Percentiles rank a stretch among this genome's conserved stretches.
phyloP scores from a whole-genome alignment of 1,284 basidiomycete genomes.

The Golubevia sp. region DNA sequence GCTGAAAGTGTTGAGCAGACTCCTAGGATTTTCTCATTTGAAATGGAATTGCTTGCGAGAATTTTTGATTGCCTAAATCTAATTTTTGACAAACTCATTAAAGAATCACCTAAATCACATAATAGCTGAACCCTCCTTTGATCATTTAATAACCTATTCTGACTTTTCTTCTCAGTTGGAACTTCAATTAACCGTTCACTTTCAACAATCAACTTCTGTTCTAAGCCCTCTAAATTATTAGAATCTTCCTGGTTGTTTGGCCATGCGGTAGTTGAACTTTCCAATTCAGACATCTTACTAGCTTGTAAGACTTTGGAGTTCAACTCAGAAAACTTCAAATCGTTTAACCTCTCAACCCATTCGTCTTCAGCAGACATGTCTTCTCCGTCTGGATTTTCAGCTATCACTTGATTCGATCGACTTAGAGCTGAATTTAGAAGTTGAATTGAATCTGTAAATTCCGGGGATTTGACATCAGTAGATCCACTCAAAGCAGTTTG shows the following conservation, averaged over 20 bases:
- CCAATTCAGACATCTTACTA: constrained; percentile 8
- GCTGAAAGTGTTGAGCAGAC: constrained; percentile 24
- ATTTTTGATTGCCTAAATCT: constrained; percentile 12
- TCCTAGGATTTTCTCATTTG: constrained; percentile 5
- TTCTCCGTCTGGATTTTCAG: not conserved
- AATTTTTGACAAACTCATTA: constrained; percentile 14
- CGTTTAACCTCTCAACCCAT: constrained; percentile 6
- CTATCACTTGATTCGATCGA: constrained; percentile 6
- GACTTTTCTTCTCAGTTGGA: not conserved
- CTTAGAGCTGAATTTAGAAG: constrained; percentile 1
- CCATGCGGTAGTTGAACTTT: not conserved
- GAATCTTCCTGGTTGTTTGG: constrained; percentile 10
- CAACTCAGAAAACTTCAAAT: not conserved
- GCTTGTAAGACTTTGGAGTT: constrained; percentile 8
- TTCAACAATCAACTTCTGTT: constrained; percentile 13
- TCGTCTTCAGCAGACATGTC: constrained; percentile 5
- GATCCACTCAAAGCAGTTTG: no score
- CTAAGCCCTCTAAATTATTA: constrained; percentile 1
- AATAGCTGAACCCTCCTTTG: not conserved
- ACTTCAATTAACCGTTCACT: constrained; percentile 8
- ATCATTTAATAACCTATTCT: not conserved
- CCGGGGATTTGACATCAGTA: no score
- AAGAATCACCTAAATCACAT: constrained; percentile 28
- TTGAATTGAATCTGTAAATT: no score
- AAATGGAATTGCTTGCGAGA: not conserved